Percentiles rank a stretch among this genome's conserved stretches.
These are phyloP conservation scores for Balakata baccata DNA, from an alignment of 345 rosid genomes.

Conservation along the genomic window DNA sequence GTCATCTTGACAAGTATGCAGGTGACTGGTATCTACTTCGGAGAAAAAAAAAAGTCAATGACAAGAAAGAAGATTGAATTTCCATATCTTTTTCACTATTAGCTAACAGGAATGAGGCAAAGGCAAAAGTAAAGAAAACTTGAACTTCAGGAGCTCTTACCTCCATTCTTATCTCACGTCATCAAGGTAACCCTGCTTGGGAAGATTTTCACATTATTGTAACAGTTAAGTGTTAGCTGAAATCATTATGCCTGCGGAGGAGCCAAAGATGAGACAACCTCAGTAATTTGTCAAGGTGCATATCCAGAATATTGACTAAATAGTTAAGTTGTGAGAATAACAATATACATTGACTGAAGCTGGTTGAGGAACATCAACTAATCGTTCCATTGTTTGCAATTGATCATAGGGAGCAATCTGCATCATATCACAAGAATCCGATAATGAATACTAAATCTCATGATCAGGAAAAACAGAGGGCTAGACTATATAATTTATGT, in stretches of 20 bases:
- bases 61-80: neutral
- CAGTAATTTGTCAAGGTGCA: neutral
- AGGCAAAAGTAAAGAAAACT: neutral
- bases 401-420: slow-evolving; percentile 99
- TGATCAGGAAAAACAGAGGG: too few species aligned
- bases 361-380: slow-evolving; percentile 57
- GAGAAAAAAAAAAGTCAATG: neutral
- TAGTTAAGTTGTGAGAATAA: neutral
- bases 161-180: neutral
- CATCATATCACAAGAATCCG: slow-evolving; percentile 3
- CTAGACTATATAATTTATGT: neutral
- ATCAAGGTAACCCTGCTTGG: neutral
- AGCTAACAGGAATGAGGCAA: neutral
- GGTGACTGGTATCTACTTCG: neutral
- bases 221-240: neutral
- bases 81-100: neutral
- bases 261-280: neutral
- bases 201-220: neutral
- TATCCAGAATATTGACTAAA: neutral
- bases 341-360: slow-evolving; percentile 20
- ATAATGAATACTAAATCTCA: neutral
- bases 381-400: slow-evolving; percentile 68
- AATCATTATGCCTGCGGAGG: slow-evolving; percentile 8
- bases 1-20: too few species aligned
- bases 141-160: neutral